A percentile compares a stretch with the other conserved stretches of the same genome.
Conservation (phyloP, 2,329 filamentous ascomycete species). For the Aspergillus carbonarius region DNA sequence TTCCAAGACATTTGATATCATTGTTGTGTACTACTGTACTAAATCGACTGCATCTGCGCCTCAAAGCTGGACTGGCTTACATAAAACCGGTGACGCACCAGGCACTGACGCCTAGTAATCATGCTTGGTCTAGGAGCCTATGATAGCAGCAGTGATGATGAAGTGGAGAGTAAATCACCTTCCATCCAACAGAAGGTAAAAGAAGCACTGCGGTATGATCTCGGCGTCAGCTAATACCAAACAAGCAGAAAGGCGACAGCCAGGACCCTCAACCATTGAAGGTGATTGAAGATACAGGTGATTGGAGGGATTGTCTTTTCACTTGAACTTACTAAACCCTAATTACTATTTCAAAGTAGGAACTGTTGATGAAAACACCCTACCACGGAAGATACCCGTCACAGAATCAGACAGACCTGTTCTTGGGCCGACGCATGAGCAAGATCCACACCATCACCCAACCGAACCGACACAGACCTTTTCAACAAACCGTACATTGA, state of each 20-base stretch:
- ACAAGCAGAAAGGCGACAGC: slow-evolving; percentile 10
- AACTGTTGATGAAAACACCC: neutral
- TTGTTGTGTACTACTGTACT: neutral
- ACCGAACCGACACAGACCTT: slow-evolving; percentile 30
- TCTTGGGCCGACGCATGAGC: slow-evolving; percentile 37
- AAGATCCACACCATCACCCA: slow-evolving; percentile 9
- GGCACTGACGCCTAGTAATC: slow-evolving; percentile 11
- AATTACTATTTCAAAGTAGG: neutral
- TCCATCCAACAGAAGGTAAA: slow-evolving; percentile 25
- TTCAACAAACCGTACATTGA: slow-evolving; percentile 47
- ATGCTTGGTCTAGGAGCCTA: slow-evolving; percentile 47
- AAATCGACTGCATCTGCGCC: neutral
- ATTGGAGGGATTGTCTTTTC: neutral
- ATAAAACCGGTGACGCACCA: neutral
- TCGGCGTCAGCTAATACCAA: slow-evolving; percentile 11
- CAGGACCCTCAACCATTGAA: slow-evolving; percentile 3
- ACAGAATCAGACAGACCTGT: slow-evolving; percentile 30
- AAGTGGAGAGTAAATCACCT: slow-evolving; percentile 25
- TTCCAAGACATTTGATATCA: neutral
- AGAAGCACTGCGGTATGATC: neutral
- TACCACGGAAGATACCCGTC: slow-evolving; percentile 2
- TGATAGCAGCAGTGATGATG: slow-evolving; percentile 48
- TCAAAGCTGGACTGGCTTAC: neutral
- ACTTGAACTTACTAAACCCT: neutral
- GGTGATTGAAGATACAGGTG: slow-evolving; percentile 10